Base-by-base conservation (phyloP, 768 basidiomycete species). In the Dendrothele bispora region DNA sequence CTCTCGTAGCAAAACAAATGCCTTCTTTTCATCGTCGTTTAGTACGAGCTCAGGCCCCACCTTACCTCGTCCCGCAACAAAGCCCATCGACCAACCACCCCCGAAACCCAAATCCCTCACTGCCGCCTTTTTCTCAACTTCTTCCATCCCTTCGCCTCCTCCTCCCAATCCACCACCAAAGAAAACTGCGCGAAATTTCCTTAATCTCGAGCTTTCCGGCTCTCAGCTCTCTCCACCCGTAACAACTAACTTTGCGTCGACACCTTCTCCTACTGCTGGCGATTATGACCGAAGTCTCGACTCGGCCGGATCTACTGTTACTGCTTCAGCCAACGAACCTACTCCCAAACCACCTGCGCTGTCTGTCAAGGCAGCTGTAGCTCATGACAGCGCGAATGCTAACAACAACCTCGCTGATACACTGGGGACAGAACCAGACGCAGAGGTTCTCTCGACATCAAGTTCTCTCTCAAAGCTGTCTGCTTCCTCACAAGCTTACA, bases 11-110 rank as follows among this genome's bases (percentile, higher is more conserved):
- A 79, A 77, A 63, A 80, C 78, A 8, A 63, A 72, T 55, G 72
- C 75, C 8, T 76, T 78, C 61, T 73, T 78, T 61, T 64, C 72
- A 29, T 69, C 72, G 40, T 64, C 75, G 5, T 72, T 77, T 60
- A 63, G 70, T 14, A 69, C 70, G 0, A 60, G 62, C 8, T 65
- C 72, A 1, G 64, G 46, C 39, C 46, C 46, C n/a, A n/a, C 20
- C 11, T 39, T 47, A 24, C 38, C 46, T 14, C 27, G 6, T 22
- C 21, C 21, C 22, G 27, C 25, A 22, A n/a, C 17, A 37, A 35
- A 8, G 44, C 34, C 17, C 29, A 34, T 24, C n/a, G n/a, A n/a
- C 8, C 24, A 10, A 36, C 25, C 8, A 25, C 17, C 34, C 25
- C 21, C 6, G 28, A 18, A 14, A 28, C 38, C 46, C 8, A 42